Evolutionary conservation across 1,284 basidiomycete species (phyloP).

Genomic region (Sutorius eximius): DNA sequence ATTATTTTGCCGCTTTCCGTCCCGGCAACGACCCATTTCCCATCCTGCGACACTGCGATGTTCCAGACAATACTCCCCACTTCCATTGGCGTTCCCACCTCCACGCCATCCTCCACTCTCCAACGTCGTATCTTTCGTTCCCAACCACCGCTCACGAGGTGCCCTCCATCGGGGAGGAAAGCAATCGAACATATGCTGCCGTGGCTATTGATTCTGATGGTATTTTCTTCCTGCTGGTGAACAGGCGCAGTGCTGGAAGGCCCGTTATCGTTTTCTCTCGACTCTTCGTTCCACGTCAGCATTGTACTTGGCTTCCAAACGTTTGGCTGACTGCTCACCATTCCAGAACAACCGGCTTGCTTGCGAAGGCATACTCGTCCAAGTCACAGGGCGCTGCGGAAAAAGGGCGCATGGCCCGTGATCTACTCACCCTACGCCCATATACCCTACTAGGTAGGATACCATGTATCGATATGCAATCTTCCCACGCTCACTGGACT

Average conservation of each 20-base stretch:
- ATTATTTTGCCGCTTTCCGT: background rate
- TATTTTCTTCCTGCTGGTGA: too few species aligned
- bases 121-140: background rate
- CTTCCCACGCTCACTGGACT: too few species aligned
- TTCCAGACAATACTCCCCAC: background rate
- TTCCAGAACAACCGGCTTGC: too few species aligned
- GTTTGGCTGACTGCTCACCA: background rate
- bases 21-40: background rate
- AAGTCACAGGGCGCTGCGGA: background rate
- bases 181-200: background rate
- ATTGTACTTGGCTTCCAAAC: background rate
- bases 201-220: background rate
- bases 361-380: background rate
- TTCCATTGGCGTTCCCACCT: background rate
- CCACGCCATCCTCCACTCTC: background rate
- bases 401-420: background rate
- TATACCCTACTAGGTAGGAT: too few species aligned
- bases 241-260: background rate
- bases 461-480: too few species aligned
- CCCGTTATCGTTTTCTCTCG: background rate
- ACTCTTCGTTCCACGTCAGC: background rate
- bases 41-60: background rate
- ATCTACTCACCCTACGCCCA: background rate
- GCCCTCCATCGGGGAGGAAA: background rate
- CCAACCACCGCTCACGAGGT: background rate